These are phyloP conservation scores for Podaxis sp. DNA, from an alignment of 768 basidiomycete species.

Conservation along the genomic window DNA sequence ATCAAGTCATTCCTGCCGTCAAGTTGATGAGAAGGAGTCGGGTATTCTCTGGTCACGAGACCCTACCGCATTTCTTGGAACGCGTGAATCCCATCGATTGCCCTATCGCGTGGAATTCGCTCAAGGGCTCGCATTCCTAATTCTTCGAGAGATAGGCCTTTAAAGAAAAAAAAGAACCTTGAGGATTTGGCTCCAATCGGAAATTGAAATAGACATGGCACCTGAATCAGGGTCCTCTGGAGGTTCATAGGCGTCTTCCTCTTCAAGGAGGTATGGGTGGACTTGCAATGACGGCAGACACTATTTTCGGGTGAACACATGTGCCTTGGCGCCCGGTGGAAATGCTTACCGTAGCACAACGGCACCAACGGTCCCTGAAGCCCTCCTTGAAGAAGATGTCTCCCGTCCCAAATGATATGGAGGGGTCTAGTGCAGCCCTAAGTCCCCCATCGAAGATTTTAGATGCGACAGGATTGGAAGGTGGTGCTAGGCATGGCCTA, in stretches of 20 bases:
- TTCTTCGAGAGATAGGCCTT: constrained; percentile 79
- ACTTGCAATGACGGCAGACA: constrained; percentile 57
- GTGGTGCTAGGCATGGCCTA: constrained; percentile 56
- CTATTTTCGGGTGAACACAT: constrained; percentile 31
- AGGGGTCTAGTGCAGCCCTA: constrained; percentile 22
- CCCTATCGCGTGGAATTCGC: constrained; percentile 73
- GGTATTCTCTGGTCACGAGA: neutral
- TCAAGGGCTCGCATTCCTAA: constrained; percentile 78
- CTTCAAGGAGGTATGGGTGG: constrained; percentile 63
- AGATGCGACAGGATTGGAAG: constrained; percentile 44
- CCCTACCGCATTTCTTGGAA: constrained; percentile 82
- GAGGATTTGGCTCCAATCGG: neutral
- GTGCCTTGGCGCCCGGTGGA: constrained; percentile 1
- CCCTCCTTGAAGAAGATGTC: constrained; percentile 77
- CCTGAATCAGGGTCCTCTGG: constrained; percentile 87
- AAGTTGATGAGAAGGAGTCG: neutral
- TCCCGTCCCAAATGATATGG: constrained; percentile 50
- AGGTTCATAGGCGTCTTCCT: constrained; percentile 83
- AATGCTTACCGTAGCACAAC: constrained; percentile 52
- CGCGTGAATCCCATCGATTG: constrained; percentile 81
- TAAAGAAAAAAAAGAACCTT: constrained; percentile 7
- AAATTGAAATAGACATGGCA: constrained; percentile 20
- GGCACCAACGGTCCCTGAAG: constrained; percentile 81
- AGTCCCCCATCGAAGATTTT: constrained; percentile 37
- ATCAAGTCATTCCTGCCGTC: constrained; percentile 65